Evolutionary conservation across 148 eudicot species (phyloP).

Genomic region (Agrostemma githago): DNA sequence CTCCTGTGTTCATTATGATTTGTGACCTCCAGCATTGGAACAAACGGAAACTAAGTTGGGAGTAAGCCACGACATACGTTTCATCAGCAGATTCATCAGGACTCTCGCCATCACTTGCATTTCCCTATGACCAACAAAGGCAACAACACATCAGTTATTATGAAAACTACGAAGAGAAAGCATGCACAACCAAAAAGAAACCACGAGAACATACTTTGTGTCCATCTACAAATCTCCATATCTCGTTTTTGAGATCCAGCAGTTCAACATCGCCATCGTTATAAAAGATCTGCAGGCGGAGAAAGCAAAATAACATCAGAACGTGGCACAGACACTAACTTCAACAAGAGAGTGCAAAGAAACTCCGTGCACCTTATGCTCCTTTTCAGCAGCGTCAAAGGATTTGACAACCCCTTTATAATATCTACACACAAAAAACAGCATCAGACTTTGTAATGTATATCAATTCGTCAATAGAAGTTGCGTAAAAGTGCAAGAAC

Average conservation of each 20-base stretch:
- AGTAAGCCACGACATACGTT: slow-evolving; percentile 40
- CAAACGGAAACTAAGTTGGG: background rate
- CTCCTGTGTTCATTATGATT: background rate
- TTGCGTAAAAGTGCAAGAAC: background rate
- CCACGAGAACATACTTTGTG: slow-evolving; percentile 29
- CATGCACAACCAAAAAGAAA: background rate
- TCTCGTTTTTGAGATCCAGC: slow-evolving; percentile 42
- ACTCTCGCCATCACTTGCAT: slow-evolving; percentile 32
- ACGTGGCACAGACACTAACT: slow-evolving; percentile 5
- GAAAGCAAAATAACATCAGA: slow-evolving; percentile 11
- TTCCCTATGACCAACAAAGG: slow-evolving; percentile 41
- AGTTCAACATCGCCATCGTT: slow-evolving; percentile 65
- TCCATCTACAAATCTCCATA: slow-evolving; percentile 40
- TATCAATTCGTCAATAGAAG: background rate
- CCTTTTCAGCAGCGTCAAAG: slow-evolving; percentile 41
- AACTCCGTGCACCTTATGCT: slow-evolving; percentile 49
- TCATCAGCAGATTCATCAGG: slow-evolving; percentile 58
- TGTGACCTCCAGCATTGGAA: background rate
- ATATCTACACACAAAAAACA: slow-evolving; percentile 40
- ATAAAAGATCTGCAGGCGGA: slow-evolving; percentile 47
- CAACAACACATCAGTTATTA: slow-evolving; percentile 9
- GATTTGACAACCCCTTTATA: slow-evolving; percentile 58
- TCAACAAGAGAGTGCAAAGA: slow-evolving; percentile 3
- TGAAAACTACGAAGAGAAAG: background rate
- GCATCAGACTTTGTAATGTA: background rate